Conservation (phyloP, 768 basidiomycete genomes). For the Lactifluus rugatus region DNA sequence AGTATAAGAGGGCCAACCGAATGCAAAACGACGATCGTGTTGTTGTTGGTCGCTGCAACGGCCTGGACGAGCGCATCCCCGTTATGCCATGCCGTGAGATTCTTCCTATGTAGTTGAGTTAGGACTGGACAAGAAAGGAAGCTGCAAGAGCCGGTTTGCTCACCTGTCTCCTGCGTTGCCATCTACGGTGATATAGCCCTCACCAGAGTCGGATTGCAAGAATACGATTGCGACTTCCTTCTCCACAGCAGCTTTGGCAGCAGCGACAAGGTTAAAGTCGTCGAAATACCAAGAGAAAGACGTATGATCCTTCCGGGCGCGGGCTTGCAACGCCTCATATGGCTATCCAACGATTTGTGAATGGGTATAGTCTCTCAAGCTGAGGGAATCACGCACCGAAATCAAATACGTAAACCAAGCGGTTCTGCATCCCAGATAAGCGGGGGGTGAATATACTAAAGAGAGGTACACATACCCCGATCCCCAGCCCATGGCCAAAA, state of each 20-base stretch:
- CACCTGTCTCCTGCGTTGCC: slow-evolving; percentile 51
- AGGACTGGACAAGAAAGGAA: background rate
- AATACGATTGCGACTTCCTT: slow-evolving; percentile 47
- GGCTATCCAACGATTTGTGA: slow-evolving; percentile 40
- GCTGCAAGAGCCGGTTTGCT: slow-evolving; percentile 24
- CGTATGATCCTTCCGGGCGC: slow-evolving; percentile 58
- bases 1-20: slow-evolving; percentile 61
- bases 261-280: slow-evolving; percentile 51
- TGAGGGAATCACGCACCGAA: slow-evolving; percentile 36
- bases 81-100: slow-evolving; percentile 32
- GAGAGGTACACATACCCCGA: slow-evolving; percentile 37
- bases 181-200: slow-evolving; percentile 47
- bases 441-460: too few relatives aligned
- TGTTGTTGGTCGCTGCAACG: slow-evolving; percentile 59
- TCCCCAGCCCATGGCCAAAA: slow-evolving; percentile 91
- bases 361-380: background rate
- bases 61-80: slow-evolving; percentile 34
- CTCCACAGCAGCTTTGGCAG: slow-evolving; percentile 34
- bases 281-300: slow-evolving; percentile 58
- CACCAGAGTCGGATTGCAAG: slow-evolving; percentile 28
- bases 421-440: slow-evolving; percentile 35
- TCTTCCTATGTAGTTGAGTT: slow-evolving; percentile 14
- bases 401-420: slow-evolving; percentile 70
- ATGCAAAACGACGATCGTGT: slow-evolving; percentile 75
- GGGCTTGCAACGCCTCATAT: slow-evolving; percentile 67